Evolutionary conservation across 495 filamentous ascomycete genomes (phyloP).

Genomic region (Lentithecium fluviatile): DNA sequence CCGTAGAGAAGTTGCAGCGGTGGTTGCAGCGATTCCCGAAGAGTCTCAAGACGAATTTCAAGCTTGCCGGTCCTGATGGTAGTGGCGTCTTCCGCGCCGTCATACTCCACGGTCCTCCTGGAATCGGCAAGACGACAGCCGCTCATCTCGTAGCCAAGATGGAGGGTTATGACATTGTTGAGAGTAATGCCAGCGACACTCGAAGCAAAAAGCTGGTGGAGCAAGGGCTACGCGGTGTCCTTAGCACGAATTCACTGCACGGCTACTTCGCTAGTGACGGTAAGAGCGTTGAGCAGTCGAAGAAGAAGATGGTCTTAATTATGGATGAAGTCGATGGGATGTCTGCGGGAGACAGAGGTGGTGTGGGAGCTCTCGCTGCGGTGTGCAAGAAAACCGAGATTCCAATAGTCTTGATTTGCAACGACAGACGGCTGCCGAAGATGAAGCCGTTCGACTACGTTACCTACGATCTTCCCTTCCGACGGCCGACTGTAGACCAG

Average conservation of each 20-base stretch:
- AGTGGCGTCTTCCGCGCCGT: slow-evolving; percentile 74
- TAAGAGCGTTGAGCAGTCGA: slow-evolving; percentile 72
- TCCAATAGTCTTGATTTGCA: slow-evolving; percentile 96
- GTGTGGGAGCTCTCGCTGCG: slow-evolving; percentile 89
- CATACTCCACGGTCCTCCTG: slow-evolving; percentile 91
- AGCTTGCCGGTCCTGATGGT: slow-evolving; percentile 76
- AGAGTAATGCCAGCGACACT: slow-evolving; percentile 96
- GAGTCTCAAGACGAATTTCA: slow-evolving; percentile 70
- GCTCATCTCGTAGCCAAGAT: slow-evolving; percentile 91
- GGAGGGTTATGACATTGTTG: slow-evolving; percentile 88
- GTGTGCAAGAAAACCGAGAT: slow-evolving; percentile 93
- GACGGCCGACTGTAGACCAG: slow-evolving; percentile 82
- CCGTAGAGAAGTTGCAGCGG: slow-evolving; percentile 81
- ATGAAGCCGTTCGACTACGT: slow-evolving; percentile 96
- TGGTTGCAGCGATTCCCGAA: slow-evolving; percentile 85
- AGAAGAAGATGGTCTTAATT: slow-evolving; percentile 90
- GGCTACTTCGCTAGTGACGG: slow-evolving; percentile 89
- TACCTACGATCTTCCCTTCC: slow-evolving; percentile 80
- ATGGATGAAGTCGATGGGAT: slow-evolving; percentile 99
- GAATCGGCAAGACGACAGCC: slow-evolving; percentile 96
- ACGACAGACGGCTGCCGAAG: slow-evolving; percentile 86
- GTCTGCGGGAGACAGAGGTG: slow-evolving; percentile 94
- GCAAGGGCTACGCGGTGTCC: slow-evolving; percentile 74
- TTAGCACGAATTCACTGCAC: slow-evolving; percentile 88
- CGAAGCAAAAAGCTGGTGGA: slow-evolving; percentile 97